Evolutionary conservation across 108 stramenopile species (phyloP), one percentile per base, ranked within the genome.

Genomic region (Fragilariopsis cylindrus): DNA sequence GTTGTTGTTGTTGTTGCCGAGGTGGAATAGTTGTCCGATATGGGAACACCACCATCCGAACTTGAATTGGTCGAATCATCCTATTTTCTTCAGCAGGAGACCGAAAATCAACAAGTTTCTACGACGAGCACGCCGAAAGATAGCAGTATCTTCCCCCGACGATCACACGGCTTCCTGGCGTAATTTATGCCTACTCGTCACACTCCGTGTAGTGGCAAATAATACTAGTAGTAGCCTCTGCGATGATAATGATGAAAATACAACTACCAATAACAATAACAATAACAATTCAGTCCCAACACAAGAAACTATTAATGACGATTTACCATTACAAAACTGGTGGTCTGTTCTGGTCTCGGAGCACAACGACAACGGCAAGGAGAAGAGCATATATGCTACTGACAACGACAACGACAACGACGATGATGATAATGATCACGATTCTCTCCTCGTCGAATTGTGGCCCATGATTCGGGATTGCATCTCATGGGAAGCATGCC

Each of bases 401-500:
- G 21, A 21, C 21, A 21, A 40, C 3, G 62, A 45, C 39, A 18
- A 45, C 39, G 62, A 45, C 11, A 1, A 45, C 42, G 62, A 50
- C 3, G 65, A 65, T n/a, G 65, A 65, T 12, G 65, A 65, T 11
- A 4, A 65, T 63, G 19, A 15, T 0, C 53, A 62, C 56, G 4
- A 12, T 46, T 66, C 77, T 11, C 63, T 78, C 0, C 71, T 78
- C 3, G 65, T 78, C 4, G 79, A 84, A 69, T 60, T 62, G 5
- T 80, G 79, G 79, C 74, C 79, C 56, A 60, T 80, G 13, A 57
- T 80, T 21, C 74, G 65, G 58, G 65, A 75, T 39, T 30, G 42
- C 49, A 50, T 75, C 0, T 39, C 69, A 18, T 78, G 78, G 78
- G 60, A 44, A 21, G 19, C 56, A 4, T 78, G 54, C 49, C 19